phyloP scores from a whole-genome alignment of 2,329 filamentous ascomycete species.

The Xylariales sp. region DNA sequence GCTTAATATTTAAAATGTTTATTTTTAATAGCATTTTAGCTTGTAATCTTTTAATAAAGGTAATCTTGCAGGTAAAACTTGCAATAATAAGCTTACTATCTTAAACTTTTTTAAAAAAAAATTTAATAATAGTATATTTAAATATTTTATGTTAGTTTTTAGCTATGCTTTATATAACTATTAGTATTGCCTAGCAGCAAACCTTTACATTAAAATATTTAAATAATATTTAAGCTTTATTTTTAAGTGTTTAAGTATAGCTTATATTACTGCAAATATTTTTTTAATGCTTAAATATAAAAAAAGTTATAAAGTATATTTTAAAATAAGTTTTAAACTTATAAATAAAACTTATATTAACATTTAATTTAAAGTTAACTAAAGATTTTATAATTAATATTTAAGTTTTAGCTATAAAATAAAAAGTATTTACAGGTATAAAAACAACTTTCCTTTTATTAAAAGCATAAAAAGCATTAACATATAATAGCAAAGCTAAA shows the following conservation, averaged over 20 bases:
- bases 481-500: too few relatives aligned
- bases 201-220: not conserved
- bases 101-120: constrained; percentile 16
- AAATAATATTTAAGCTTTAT: not conserved
- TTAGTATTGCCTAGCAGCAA: not conserved
- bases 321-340: not conserved
- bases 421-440: too few relatives aligned
- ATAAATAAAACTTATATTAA: not conserved
- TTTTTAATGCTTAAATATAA: not conserved
- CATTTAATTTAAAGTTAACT: too few relatives aligned
- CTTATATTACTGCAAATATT: not conserved
- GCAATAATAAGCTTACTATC: not conserved
- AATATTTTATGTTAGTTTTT: not conserved
- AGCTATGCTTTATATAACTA: not conserved
- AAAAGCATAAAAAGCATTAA: too few relatives aligned
- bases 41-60: not conserved
- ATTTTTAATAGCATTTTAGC: constrained; percentile 11
- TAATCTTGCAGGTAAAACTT: constrained; percentile 2
- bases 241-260: not conserved
- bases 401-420: too few relatives aligned
- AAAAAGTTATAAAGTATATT: not conserved
- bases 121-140: constrained; percentile 12
- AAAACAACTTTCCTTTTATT: too few relatives aligned
- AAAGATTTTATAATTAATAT: too few relatives aligned
- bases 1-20: constrained; percentile 7